Conservation (phyloP, 805 yeast genomes). For the Candida maris region DNA sequence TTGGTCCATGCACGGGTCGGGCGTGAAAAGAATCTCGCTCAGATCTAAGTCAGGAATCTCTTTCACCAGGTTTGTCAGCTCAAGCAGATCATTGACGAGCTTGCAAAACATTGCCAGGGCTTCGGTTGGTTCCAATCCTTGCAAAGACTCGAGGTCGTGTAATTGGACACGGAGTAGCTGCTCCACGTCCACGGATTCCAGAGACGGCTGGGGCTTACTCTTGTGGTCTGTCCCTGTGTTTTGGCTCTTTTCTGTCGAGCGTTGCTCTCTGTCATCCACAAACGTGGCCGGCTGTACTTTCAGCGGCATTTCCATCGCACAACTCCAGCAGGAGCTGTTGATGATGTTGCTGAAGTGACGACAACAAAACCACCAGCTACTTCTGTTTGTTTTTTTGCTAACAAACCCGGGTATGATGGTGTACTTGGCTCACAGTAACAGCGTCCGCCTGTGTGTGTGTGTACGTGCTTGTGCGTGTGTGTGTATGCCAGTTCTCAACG, state of each 20-base stretch:
- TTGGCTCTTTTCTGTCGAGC: neutral
- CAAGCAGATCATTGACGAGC: conserved; percentile 24
- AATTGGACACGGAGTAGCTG: conserved; percentile 26
- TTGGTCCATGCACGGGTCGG: conserved; percentile 4
- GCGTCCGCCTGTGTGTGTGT: too few relatives aligned
- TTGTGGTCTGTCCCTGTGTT: neutral
- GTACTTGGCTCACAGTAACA: too few relatives aligned
- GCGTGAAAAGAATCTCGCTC: conserved; percentile 11
- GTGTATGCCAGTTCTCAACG: too few relatives aligned
- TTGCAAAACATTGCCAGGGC: conserved; percentile 28
- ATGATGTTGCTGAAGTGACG: too few relatives aligned
- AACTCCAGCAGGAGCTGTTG: too few relatives aligned
- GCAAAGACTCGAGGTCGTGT: conserved; percentile 15
- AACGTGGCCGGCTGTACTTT: conserved; percentile 25
- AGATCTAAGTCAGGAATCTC: conserved; percentile 13
- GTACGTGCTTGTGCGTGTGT: too few relatives aligned
- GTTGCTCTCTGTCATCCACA: conserved; percentile 9
- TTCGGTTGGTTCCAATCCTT: conserved; percentile 25
- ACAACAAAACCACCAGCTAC: neutral
- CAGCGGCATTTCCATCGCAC: conserved; percentile 16
- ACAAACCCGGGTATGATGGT: too few relatives aligned
- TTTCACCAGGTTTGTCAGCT: conserved; percentile 11
- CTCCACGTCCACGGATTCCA: conserved; percentile 29
- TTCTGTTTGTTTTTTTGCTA: too few relatives aligned
- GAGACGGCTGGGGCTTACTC: conserved; percentile 5